Conservation (phyloP, 495 filamentous ascomycete genomes). For the Cairneyella variabilis region DNA sequence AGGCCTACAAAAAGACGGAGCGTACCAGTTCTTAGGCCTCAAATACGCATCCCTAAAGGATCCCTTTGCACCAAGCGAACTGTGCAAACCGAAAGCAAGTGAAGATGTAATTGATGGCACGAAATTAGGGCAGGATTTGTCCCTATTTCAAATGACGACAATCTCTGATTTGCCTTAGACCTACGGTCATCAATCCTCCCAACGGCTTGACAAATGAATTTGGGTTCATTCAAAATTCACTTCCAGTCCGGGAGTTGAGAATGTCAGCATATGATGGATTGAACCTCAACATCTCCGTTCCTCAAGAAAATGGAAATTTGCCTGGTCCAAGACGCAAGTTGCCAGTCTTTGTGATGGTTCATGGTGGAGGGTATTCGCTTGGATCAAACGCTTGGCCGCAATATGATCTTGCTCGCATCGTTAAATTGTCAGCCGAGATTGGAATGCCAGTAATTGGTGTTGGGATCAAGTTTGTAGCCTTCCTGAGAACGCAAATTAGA, state of each 20-base stretch:
- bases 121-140: constrained; percentile 2
- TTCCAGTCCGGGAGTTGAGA: not conserved
- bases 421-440: not conserved
- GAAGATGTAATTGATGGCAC: constrained; percentile 6
- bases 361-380: constrained; percentile 6
- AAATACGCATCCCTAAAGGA: constrained; percentile 9
- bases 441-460: constrained; percentile 5
- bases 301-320: not conserved
- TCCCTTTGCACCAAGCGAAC: not conserved
- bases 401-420: constrained; percentile 1
- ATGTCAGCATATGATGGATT: constrained; percentile 1
- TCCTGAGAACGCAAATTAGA: no score
- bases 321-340: not conserved
- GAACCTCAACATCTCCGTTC: constrained; percentile 11
- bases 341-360: constrained; percentile 10
- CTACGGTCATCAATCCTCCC: not conserved
- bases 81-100: not conserved
- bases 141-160: not conserved
- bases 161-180: not conserved
- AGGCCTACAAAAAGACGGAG: not conserved
- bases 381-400: constrained; percentile 11
- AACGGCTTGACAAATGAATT: constrained; percentile 6
- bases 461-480: constrained; percentile 6
- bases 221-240: constrained; percentile 9
- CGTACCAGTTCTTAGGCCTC: constrained; percentile 6